Conservation (phyloP, 176 grass and related monocot species). For the Avena insularis region DNA sequence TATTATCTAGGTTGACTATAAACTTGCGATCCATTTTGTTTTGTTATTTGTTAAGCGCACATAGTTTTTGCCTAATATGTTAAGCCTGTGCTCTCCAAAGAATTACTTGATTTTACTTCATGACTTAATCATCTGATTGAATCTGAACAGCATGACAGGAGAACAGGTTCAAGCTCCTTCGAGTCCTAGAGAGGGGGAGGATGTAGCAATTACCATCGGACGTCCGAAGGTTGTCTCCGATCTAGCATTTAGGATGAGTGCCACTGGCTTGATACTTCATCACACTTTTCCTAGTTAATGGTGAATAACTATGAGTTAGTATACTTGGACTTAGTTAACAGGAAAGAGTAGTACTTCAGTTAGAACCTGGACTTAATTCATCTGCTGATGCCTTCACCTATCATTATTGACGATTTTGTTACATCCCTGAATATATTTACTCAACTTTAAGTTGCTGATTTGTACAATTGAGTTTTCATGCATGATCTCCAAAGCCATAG, state of each 20-base stretch:
- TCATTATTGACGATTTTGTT: neutral
- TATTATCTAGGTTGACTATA: constrained; percentile 24
- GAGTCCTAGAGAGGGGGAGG: constrained; percentile 92
- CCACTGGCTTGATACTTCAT: constrained; percentile 11
- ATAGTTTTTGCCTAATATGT: constrained; percentile 25
- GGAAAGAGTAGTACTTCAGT: neutral
- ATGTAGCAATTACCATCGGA: constrained; percentile 88
- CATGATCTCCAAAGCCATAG: neutral
- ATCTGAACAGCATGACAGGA: constrained; percentile 93
- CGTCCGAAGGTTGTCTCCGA: constrained; percentile 66
- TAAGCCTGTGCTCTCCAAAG: constrained; percentile 19
- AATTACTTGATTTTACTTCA: constrained; percentile 37
- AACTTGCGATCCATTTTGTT: constrained; percentile 19
- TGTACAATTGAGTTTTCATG: constrained; percentile 19
- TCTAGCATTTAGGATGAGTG: constrained; percentile 27
- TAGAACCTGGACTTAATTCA: constrained; percentile 14
- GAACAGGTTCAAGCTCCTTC: constrained; percentile 86
- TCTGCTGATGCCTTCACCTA: constrained; percentile 17
- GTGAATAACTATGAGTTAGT: constrained; percentile 30
- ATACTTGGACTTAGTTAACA: constrained; percentile 4
- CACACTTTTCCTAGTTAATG: constrained; percentile 1
- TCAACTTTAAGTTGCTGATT: constrained; percentile 15
- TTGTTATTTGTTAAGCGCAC: constrained; percentile 31
- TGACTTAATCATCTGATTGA: constrained; percentile 55
- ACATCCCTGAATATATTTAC: constrained; percentile 14